Percentiles rank a stretch among this genome's conserved stretches.
Conservation (phyloP, 257 asterid species). For the Solanum rostratum region DNA sequence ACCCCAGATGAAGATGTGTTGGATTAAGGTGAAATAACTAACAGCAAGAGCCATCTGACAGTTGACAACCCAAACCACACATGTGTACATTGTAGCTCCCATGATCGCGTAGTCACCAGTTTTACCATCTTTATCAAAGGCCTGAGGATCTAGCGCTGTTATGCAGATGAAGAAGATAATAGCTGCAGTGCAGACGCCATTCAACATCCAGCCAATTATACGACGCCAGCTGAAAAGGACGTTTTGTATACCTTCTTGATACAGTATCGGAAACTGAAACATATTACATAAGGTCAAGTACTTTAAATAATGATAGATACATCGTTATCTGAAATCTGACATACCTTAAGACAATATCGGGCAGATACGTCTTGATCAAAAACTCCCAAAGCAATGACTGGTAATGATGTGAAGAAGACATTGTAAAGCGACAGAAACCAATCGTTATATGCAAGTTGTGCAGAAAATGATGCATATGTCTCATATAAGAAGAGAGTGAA, state of each 20-base stretch:
- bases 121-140: constrained; percentile 49
- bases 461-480: constrained; percentile 65
- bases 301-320: not conserved
- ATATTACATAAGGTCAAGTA: not conserved
- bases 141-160: constrained; percentile 46
- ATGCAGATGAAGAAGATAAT: constrained; percentile 73
- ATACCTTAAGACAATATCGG: constrained; percentile 68
- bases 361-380: constrained; percentile 94
- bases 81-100: constrained; percentile 82
- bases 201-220: constrained; percentile 82
- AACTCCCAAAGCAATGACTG: constrained; percentile 82
- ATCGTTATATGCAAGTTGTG: constrained; percentile 73
- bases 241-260: constrained; percentile 95
- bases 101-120: constrained; percentile 37
- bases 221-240: constrained; percentile 92
- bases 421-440: constrained; percentile 87
- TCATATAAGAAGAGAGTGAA: constrained; percentile 63
- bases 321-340: not conserved
- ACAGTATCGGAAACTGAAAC: constrained; percentile 73
- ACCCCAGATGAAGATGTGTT: constrained; percentile 90
- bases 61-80: constrained; percentile 89
- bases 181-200: constrained; percentile 54
- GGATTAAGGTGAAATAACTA: constrained; percentile 80
- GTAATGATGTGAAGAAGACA: constrained; percentile 87
- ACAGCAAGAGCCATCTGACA: constrained; percentile 78